Evolutionary conservation across 2,329 filamentous ascomycete genomes (phyloP), one percentile per base, ranked within the genome.

Genomic region (Neoarthrinium moseri): DNA sequence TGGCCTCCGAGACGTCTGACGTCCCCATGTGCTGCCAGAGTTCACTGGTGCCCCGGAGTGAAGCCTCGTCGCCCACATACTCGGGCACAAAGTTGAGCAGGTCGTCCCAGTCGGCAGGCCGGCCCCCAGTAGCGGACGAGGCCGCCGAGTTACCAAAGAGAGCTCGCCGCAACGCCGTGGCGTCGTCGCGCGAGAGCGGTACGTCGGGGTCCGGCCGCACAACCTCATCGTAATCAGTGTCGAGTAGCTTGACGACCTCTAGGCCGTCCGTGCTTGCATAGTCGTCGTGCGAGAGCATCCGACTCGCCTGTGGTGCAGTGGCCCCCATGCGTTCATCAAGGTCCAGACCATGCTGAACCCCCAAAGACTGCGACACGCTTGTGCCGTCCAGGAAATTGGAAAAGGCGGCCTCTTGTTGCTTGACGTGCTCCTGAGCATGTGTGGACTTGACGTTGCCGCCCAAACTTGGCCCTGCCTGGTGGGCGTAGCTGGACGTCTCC

Each of bases 71-170:
- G 40, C 53, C 51, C 12, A 74, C 47, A 50, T 71, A 76, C 13
- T 67, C 60, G 1, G 77, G 76, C 15, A 72, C 66, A 51, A 81
- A 80, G 52, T 78, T 75, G 34, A 81, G 68, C 17, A 74, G 56
- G 26, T 66, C 62, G 45, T 75, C 67, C 75, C 74, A 79, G 15
- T 59, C 53, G 34, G 47, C 34, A 8, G 23, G 17, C 17, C 36
- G 43, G 29, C 43, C 30, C 32, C 41, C 35, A 17, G 6, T 15
- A 13, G 21, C 20, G 17, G n/a, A 15, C n/a, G 30, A 10, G 21
- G 10, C 37, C 11, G 10, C 27, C 10, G 20, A 39, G 26, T 53
- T 43, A 3, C 41, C 37, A 24, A 65, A 65, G n/a, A 65, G 51
- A 21, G 54, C 56, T 43, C 40, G 47, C 35, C 51, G 54, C 36